Percentiles rank a stretch among this genome's conserved stretches.
Evolutionary conservation across 2,329 filamentous ascomycete genomes (phyloP).

Genomic region (Fusarium papillatum): DNA sequence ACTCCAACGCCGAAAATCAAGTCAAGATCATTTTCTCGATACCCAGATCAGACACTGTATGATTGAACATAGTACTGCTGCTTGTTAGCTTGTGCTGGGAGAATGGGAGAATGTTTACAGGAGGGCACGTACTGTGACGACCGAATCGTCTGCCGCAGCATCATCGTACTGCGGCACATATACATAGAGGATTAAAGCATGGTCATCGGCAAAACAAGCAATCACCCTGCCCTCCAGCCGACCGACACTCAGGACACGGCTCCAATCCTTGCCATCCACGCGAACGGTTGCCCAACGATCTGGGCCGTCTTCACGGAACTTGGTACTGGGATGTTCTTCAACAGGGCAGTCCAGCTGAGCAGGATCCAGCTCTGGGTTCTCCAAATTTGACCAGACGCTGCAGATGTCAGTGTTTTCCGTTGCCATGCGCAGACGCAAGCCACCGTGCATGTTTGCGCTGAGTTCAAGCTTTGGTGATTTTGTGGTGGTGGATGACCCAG

Average conservation of each 20-base stretch:
- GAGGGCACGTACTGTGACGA: conserved; percentile 73
- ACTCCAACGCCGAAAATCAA: conserved; percentile 26
- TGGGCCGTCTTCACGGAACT: conserved; percentile 81
- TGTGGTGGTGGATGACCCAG: conserved; percentile 56
- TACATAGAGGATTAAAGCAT: conserved; percentile 87
- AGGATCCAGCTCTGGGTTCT: conserved; percentile 90
- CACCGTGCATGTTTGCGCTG: conserved; percentile 95
- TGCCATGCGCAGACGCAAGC: conserved; percentile 81
- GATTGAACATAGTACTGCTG: conserved; percentile 59
- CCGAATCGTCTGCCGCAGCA: conserved; percentile 74
- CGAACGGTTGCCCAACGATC: conserved; percentile 90
- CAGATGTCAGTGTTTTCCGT: conserved; percentile 90
- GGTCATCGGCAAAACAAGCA: conserved; percentile 87
- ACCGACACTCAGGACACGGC: conserved; percentile 92
- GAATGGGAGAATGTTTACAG: conserved; percentile 8
- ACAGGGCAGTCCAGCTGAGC: conserved; percentile 79
- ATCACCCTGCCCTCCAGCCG: conserved; percentile 91
- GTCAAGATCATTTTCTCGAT: neutral
- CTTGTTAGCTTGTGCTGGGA: conserved; percentile 37
- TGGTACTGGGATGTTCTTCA: conserved; percentile 85
- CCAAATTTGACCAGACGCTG: conserved; percentile 87
- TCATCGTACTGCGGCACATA: conserved; percentile 82
- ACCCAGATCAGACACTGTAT: conserved; percentile 49
- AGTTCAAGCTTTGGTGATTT: conserved; percentile 81
- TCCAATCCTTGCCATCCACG: conserved; percentile 96